Evolutionary conservation across 2,329 filamentous ascomycete species (phyloP), one percentile per base, ranked within the genome.

Genomic region (Chaetothyriales sp.): DNA sequence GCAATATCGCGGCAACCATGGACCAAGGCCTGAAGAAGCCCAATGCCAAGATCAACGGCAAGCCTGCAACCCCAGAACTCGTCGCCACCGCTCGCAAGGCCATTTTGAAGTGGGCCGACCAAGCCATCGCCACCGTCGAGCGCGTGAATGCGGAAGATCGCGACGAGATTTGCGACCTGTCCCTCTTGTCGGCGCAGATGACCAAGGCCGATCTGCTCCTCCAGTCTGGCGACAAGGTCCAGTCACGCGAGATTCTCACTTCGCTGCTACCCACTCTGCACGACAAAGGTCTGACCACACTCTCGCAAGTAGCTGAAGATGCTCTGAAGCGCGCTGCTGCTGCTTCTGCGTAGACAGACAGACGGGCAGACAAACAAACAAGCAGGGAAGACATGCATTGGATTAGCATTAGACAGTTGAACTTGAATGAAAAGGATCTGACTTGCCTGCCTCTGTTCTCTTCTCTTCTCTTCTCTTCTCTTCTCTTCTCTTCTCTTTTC

Each of bases 1-100:
- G 59, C 52, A 60, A 61, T 46, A 59, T 61, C 29, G 58, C 58
- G 2, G 54, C 56, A 2, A 53, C 58, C n/a, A 60, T 60, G 59
- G 54, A 54, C 43, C 33, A 56, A 37, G 58, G 56, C 10, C 47
- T 60, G 54, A 59, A 61, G 52, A 57, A 56, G 25, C 59, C 59
- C 3, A 55, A 54, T 18, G 58, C 59, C 1, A 57, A 53, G 9
- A 54, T 61, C 51, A 59, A 61, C 43, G 59, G 59, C n/a, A 55
- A 57, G 46, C 59, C 59, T 6, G 55, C 54, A 2, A 58, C 56
- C 10, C 55, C 60, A 44, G 47, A 51, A 8, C 53, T 53, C 4
- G 40, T 60, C 18, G 56, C 53, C 45, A 54, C 57, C 6, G 59
- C 56, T 6, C 37, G 58, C 28, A 48, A 48, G 29, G 56, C 59